Evolutionary conservation across 163 green algal species (phyloP), one percentile per base, ranked within the genome.

Genomic region (Scenedesmus sp.): DNA sequence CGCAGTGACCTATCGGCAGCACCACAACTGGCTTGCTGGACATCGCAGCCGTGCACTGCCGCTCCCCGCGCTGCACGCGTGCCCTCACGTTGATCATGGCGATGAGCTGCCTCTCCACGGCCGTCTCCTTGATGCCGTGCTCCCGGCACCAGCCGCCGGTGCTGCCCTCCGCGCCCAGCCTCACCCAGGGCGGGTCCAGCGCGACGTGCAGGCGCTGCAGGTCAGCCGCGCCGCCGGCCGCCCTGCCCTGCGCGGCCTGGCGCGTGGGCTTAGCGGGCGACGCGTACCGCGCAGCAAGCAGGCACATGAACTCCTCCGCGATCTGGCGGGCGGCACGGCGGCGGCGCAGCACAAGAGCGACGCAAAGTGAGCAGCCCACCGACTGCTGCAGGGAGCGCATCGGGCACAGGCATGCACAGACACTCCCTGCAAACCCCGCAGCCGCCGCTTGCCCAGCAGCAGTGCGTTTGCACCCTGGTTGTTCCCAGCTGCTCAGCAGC

Each of bases 11-110:
- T n/a, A n/a, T n/a, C n/a, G n/a, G n/a, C n/a, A n/a, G n/a, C n/a
- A n/a, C n/a, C n/a, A n/a, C n/a, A n/a, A n/a, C n/a, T n/a, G n/a
- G n/a, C n/a, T n/a, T n/a, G n/a, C n/a, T n/a, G n/a, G n/a, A n/a
- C n/a, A n/a, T n/a, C n/a, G n/a, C n/a, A n/a, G n/a, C n/a, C n/a
- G n/a, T n/a, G n/a, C n/a, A n/a, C 13, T 59, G 30, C 10, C 7
- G 44, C 26, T 65, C 42, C 24, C 37, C 26, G 3, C 24, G n/a
- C 37, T 68, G 79, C 79, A 65, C 37, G 30, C 61, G 44, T 70
- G 80, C 44, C 15, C 80, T 68, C 35, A 85, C 80, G 10, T 85
- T 40, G 26, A 85, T 85, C 43, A 85, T 53, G 43, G 44, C 44
- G 13, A 85, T 26, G 4, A 85, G 44, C 44, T 85, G 80, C 44